phyloP scores from a whole-genome alignment of 2,329 filamentous ascomycete species.

The Fusarium nurragi region DNA sequence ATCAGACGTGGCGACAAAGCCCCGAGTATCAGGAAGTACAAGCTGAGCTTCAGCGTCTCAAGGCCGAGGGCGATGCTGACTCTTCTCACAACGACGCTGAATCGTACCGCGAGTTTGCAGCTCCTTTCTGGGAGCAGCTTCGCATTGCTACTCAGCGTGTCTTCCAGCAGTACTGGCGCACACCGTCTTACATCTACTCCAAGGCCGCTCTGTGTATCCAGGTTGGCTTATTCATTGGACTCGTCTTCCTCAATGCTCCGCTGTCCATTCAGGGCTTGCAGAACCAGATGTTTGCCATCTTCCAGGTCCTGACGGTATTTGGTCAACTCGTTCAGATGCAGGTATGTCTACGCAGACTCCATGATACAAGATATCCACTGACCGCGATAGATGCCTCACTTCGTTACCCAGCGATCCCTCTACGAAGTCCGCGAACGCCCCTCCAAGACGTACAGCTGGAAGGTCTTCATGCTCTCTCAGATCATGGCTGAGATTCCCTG shows the following conservation, averaged over 20 bases:
- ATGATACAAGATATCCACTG: not conserved
- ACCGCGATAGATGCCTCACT: slow-evolving; percentile 80
- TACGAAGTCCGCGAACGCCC: slow-evolving; percentile 89
- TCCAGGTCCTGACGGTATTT: slow-evolving; percentile 85
- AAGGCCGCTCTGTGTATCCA: slow-evolving; percentile 76
- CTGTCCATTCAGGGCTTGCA: slow-evolving; percentile 81
- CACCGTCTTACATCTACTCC: slow-evolving; percentile 87
- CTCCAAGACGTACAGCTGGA: slow-evolving; percentile 86
- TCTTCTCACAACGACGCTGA: slow-evolving; percentile 45
- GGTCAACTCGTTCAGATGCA: slow-evolving; percentile 72
- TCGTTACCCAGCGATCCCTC: slow-evolving; percentile 80
- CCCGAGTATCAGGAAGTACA: slow-evolving; percentile 60
- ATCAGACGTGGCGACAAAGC: slow-evolving; percentile 50
- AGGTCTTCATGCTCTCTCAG: slow-evolving; percentile 83
- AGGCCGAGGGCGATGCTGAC: slow-evolving; percentile 55
- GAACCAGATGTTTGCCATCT: slow-evolving; percentile 87
- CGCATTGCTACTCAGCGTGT: slow-evolving; percentile 74
- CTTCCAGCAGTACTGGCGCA: slow-evolving; percentile 93
- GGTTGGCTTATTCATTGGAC: slow-evolving; percentile 79
- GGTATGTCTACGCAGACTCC: not conserved
- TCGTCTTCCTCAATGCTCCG: slow-evolving; percentile 78
- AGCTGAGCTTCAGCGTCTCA: slow-evolving; percentile 64
- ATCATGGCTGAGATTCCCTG: slow-evolving; percentile 87
- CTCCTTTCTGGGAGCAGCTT: slow-evolving; percentile 75
- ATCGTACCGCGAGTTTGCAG: slow-evolving; percentile 80